Base-by-base conservation (phyloP, 169 alveolate genomes). In the Eimeria praecox region DNA sequence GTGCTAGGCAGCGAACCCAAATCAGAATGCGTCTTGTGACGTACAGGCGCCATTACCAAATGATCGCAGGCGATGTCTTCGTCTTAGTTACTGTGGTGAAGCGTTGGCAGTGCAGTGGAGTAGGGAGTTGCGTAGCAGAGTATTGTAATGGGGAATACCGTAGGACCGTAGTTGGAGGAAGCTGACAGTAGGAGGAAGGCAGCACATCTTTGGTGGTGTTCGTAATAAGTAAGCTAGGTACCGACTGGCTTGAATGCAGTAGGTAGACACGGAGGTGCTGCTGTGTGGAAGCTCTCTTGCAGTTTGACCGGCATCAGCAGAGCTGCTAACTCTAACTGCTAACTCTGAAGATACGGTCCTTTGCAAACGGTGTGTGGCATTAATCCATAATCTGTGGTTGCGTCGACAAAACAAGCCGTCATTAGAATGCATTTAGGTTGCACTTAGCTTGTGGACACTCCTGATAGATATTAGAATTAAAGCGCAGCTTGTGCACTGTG, bases 1-100 rank as follows among this genome's bases (percentile, higher is more conserved):
- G 49, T 20, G 92, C 92, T 56, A 38, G 56, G 92, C 92, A 85
- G 78, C 78, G 78, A 85, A 85, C 92, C 24, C 92, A 40, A 85
- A 30, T 59, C 66, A 71, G 92, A 59, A 35, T 85, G 78, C 92
- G 78, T 85, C 80, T 9, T 71, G 38, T 40, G 78, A 56, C 40
- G 78, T 59, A 35, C n/a, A 35, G 42, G 78, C 42, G 92, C 92
- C 90, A 46, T 80, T 44, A 80, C 59, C 64, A 80, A 49, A 44
- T 80, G 69, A 46, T 80, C 69, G 69, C 90, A 80, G 44, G 46
- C 66, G 49, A 22, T 44, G 46, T 18, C 44, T 46, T 44, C 30
- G 90, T 66, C 44, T 46, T 44, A 14, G 90, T 66, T 44, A 14
- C 44, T 3, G 42, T 62, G 18, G 27, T 8, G 78, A 33, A 27